Conservation (phyloP, 2,329 filamentous ascomycete genomes). For the Taxawa tesnikishii region DNA sequence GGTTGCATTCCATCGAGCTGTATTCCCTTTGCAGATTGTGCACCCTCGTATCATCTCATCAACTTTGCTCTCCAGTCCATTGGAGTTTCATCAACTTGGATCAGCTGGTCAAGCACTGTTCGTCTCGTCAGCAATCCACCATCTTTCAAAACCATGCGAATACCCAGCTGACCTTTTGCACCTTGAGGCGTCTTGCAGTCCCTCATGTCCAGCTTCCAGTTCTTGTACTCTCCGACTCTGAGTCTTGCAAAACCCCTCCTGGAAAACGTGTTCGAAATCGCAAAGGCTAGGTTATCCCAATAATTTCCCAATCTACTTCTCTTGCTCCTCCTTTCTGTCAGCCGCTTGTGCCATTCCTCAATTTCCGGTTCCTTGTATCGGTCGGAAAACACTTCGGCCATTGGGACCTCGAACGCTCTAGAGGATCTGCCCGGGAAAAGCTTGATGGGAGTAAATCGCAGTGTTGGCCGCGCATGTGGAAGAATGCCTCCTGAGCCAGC, state of each 20-base stretch:
- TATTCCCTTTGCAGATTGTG: too few relatives aligned
- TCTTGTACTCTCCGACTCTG: not conserved
- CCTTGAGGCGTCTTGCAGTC: not conserved
- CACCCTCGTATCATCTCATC: too few relatives aligned
- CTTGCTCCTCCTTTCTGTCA: not conserved
- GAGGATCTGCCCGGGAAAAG: too few relatives aligned
- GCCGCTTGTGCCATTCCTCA: not conserved
- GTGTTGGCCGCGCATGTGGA: too few relatives aligned
- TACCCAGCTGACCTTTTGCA: not conserved
- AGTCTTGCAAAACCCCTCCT: constrained; percentile 1
- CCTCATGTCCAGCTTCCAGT: constrained; percentile 1
- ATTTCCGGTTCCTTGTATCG: not conserved
- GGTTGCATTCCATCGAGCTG: too few relatives aligned
- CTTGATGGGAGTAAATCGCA: too few relatives aligned
- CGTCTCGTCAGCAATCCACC: not conserved
- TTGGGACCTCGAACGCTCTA: not conserved
- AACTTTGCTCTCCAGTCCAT: not conserved
- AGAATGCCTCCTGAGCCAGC: too few relatives aligned
- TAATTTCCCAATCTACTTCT: too few relatives aligned
- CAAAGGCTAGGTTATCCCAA: too few relatives aligned
- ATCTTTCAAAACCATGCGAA: not conserved
- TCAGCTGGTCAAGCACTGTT: not conserved
- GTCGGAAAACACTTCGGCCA: not conserved
- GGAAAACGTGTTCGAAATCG: not conserved
- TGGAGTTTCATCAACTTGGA: not conserved